Conservation (phyloP, 2,329 filamentous ascomycete genomes). For the Diaporthe capsici region DNA sequence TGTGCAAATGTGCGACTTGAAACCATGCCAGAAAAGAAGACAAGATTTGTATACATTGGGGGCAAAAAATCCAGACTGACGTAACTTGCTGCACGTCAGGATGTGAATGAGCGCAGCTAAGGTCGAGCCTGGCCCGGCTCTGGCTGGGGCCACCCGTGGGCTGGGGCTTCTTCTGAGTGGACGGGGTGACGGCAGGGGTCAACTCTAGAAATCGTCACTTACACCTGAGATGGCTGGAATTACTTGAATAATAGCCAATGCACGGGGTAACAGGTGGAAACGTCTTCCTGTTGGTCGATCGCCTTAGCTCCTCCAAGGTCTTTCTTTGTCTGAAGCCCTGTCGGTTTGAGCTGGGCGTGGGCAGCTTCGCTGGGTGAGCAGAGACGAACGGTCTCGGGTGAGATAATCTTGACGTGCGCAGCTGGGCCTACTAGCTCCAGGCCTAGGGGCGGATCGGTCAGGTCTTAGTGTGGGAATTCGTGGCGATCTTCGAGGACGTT, state of each 20-base stretch:
- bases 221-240: background rate
- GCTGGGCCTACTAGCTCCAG: background rate
- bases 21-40: background rate
- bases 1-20: background rate
- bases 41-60: background rate
- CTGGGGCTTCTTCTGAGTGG: background rate
- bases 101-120: background rate
- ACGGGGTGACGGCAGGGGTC: background rate
- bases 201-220: background rate
- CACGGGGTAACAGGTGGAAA: background rate
- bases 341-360: background rate
- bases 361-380: background rate
- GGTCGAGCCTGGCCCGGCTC: background rate
- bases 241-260: background rate
- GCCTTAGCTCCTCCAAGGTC: background rate
- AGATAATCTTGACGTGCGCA: constrained; percentile 31
- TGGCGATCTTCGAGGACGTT: background rate
- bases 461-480: constrained; percentile 10
- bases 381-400: background rate
- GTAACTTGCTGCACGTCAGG: constrained; percentile 19
- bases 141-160: background rate
- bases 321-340: background rate
- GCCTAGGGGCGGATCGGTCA: constrained; percentile 15
- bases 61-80: constrained; percentile 22
- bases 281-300: background rate